These are phyloP conservation scores for Myxozyma sirexii DNA, from an alignment of 805 yeast species.

Conservation along the genomic window DNA sequence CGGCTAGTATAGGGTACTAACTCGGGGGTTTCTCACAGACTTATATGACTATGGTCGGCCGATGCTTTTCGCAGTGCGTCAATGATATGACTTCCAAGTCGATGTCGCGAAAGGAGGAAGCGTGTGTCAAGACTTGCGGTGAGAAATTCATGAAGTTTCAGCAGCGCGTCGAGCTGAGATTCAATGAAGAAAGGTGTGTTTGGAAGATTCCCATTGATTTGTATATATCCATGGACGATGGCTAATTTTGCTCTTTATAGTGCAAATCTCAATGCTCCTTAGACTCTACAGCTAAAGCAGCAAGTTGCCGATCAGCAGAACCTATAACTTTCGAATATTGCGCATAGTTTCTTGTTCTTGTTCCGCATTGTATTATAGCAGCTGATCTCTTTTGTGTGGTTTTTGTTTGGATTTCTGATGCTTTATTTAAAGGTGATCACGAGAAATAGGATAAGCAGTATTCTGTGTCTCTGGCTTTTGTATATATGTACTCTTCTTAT, in stretches of 20 bases:
- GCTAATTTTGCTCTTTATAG: not conserved
- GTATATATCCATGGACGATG: not conserved
- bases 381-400: not conserved
- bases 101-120: conserved; percentile 79
- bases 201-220: not conserved
- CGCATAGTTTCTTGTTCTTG: no score
- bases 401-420: not conserved
- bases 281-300: not conserved
- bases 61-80: conserved; percentile 97
- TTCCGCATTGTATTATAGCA: not conserved
- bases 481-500: not conserved
- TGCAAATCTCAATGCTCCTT: conserved; percentile 7
- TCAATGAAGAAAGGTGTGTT: conserved; percentile 88
- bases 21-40: conserved; percentile 47
- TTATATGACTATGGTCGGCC: conserved; percentile 91
- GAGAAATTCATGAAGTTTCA: conserved; percentile 97
- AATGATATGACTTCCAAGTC: conserved; percentile 94
- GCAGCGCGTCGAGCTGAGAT: conserved; percentile 97
- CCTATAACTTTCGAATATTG: no score
- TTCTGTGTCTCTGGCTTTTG: not conserved
- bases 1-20: no score
- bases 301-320: not conserved
- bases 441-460: no score
- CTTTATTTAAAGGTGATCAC: no score
- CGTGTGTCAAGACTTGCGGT: conserved; percentile 88